Evolutionary conservation across 306 rosid species (phyloP).

Genomic region (Dicorynia guianensis): DNA sequence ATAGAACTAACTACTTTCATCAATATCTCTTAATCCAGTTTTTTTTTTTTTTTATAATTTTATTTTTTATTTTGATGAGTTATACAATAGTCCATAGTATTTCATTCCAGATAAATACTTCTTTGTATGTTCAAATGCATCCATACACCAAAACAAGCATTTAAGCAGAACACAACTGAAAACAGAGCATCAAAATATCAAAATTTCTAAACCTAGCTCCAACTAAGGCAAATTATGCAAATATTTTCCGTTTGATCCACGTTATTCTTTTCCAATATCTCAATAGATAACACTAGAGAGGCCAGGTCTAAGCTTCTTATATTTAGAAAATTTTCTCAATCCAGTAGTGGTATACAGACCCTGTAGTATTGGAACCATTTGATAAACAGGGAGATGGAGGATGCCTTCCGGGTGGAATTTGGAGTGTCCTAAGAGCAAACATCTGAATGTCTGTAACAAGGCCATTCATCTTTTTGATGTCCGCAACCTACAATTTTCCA

Average conservation of each 20-base stretch:
- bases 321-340: not conserved
- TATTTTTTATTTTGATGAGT: too few relatives aligned
- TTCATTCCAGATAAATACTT: not conserved
- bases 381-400: constrained; percentile 68
- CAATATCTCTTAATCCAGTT: not conserved
- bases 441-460: constrained; percentile 82
- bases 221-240: too few relatives aligned
- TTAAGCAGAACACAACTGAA: not conserved
- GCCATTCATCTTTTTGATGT: constrained; percentile 75
- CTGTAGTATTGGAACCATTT: constrained; percentile 41
- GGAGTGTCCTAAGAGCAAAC: constrained; percentile 80
- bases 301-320: not conserved
- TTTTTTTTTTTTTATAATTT: not conserved
- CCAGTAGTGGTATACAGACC: constrained; percentile 32
- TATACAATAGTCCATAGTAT: not conserved
- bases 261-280: not conserved
- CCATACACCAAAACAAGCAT: not conserved
- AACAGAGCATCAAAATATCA: not conserved
- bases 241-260: not conserved
- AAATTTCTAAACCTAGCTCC: not conserved
- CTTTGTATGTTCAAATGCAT: not conserved
- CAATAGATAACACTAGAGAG: not conserved
- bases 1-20: not conserved
- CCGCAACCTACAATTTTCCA: constrained; percentile 61
- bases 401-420: constrained; percentile 84